A percentile compares a stretch with the other conserved stretches of the same genome.
phyloP scores from a whole-genome alignment of 2,329 filamentous ascomycete species.

The Fusarium albosuccineum region DNA sequence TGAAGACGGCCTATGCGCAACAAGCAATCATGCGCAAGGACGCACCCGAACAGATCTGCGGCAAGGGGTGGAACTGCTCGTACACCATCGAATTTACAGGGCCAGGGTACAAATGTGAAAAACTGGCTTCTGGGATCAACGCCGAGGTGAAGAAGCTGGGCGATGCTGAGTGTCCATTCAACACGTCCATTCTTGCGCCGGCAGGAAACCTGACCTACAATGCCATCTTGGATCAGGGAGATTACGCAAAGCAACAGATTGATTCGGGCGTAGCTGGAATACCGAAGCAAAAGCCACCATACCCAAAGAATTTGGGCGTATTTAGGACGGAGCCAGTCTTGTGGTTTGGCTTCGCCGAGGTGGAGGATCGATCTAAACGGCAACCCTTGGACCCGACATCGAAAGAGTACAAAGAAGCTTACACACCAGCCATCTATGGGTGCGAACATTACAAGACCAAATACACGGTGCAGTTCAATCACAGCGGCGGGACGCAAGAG shows the following conservation, averaged over 20 bases:
- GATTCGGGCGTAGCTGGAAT: constrained; percentile 16
- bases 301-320: constrained; percentile 38
- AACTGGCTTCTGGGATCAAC: constrained; percentile 30
- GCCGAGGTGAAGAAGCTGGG: constrained; percentile 33
- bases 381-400: constrained; percentile 25
- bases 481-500: constrained; percentile 37
- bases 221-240: constrained; percentile 35
- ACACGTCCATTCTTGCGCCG: constrained; percentile 35
- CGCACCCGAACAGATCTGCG: constrained; percentile 37
- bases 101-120: constrained; percentile 40
- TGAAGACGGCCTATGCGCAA: constrained; percentile 34
- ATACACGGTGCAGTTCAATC: constrained; percentile 43
- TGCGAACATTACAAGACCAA: constrained; percentile 43
- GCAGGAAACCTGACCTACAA: constrained; percentile 40
- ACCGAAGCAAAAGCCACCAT: constrained; percentile 32
- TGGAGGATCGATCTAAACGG: constrained; percentile 30
- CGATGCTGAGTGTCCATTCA: constrained; percentile 36
- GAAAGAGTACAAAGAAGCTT: constrained; percentile 39
- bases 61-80: constrained; percentile 45
- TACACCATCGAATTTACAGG: constrained; percentile 38
- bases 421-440: constrained; percentile 44
- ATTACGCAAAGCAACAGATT: constrained; percentile 39
- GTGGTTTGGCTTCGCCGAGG: constrained; percentile 44
- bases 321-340: constrained; percentile 43
- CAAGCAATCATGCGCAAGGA: constrained; percentile 35